These are phyloP conservation scores for Citrullus colocynthis DNA, from an alignment of 306 rosid species.

Conservation along the genomic window DNA sequence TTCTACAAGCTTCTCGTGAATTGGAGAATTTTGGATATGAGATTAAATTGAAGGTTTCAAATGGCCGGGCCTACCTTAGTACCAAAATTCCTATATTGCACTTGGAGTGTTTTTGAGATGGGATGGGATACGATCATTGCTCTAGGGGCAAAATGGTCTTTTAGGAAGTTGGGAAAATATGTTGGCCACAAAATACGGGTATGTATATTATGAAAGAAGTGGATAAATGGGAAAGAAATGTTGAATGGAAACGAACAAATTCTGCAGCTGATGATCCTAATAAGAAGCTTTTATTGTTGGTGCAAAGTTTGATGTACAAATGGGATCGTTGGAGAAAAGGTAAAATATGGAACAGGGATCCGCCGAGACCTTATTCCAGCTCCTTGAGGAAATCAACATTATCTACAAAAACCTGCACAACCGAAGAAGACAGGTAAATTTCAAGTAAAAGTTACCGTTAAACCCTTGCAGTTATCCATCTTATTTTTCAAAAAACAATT, in stretches of 20 bases:
- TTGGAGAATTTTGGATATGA: background rate
- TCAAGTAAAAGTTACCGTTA: no score
- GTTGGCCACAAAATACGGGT: background rate
- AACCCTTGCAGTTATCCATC: no score
- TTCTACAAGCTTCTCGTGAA: background rate
- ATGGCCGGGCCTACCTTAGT: no score
- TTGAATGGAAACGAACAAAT: background rate
- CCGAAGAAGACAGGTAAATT: background rate
- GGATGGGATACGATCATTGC: background rate
- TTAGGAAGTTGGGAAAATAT: background rate
- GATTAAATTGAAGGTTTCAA: no score
- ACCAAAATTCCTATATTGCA: background rate
- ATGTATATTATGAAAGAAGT: background rate
- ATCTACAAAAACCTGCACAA: constrained; percentile 83
- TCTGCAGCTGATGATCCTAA: background rate
- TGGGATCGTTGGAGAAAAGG: background rate
- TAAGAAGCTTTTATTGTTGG: background rate
- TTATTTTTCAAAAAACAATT: no score
- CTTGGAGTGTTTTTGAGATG: background rate
- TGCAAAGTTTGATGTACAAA: background rate
- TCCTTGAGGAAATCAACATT: constrained; percentile 70
- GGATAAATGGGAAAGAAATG: background rate
- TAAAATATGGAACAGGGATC: background rate
- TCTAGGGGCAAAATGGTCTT: background rate
- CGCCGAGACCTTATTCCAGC: constrained; percentile 32